Conservation (phyloP, 2,329 filamentous ascomycete species). For the Aspergillus fructus region DNA sequence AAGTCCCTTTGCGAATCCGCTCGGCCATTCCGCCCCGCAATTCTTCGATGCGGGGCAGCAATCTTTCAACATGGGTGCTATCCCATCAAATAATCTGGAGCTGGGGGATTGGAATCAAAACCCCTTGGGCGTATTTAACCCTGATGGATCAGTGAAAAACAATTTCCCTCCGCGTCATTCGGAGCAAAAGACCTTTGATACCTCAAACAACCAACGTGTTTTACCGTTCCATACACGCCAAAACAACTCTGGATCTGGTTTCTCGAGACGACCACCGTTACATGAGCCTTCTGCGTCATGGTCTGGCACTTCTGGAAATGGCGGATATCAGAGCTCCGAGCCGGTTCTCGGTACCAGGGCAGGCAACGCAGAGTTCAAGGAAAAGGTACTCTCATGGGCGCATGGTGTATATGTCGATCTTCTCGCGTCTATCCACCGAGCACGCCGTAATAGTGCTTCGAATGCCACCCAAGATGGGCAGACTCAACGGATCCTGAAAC, state of each 20-base stretch:
- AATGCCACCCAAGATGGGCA: slow-evolving; percentile 44
- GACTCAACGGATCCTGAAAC: slow-evolving; percentile 48
- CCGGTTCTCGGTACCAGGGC: slow-evolving; percentile 25
- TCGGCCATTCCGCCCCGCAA: slow-evolving; percentile 21
- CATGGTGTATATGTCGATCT: slow-evolving; percentile 72
- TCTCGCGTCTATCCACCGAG: slow-evolving; percentile 62
- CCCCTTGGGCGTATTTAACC: slow-evolving; percentile 26
- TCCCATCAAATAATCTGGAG: slow-evolving; percentile 28
- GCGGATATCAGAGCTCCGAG: slow-evolving; percentile 23
- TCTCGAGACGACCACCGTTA: slow-evolving; percentile 19
- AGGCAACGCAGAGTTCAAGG: slow-evolving; percentile 59
- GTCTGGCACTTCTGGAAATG: slow-evolving; percentile 20
- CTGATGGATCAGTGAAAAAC: slow-evolving; percentile 32
- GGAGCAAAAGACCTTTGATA: slow-evolving; percentile 31
- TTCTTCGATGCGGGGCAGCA: slow-evolving; percentile 32
- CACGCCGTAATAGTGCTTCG: slow-evolving; percentile 47
- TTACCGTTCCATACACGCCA: slow-evolving; percentile 29
- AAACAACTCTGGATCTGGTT: slow-evolving; percentile 19
- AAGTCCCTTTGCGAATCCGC: slow-evolving; percentile 22
- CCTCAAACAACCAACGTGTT: slow-evolving; percentile 26
- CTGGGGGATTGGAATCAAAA: slow-evolving; percentile 33
- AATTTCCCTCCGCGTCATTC: slow-evolving; percentile 40
- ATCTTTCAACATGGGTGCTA: slow-evolving; percentile 26
- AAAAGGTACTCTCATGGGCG: slow-evolving; percentile 68
- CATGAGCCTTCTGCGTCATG: slow-evolving; percentile 28